Evolutionary conservation across 495 filamentous ascomycete species (phyloP), one percentile per base, ranked within the genome.

Genomic region (Aspergillus nidulans): DNA sequence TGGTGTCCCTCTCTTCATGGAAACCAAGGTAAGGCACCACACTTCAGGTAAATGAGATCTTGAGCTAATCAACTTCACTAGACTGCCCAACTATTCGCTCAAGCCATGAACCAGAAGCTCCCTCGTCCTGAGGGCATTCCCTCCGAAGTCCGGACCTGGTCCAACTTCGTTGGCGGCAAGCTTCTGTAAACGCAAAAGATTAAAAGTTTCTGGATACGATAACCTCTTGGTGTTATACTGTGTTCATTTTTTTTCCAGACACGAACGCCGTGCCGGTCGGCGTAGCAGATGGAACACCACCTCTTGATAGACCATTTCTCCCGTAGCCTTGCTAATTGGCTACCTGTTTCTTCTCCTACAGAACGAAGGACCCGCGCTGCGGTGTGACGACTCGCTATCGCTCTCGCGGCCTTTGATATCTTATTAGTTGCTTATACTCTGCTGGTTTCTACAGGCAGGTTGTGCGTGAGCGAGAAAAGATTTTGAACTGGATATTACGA

Each of bases 1-100:
- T 69, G 91, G 92, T 52, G 91, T 97, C 20, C 94, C 94, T 34
- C 77, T 97, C 56, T 98, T 97, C 72, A 97, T 97, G 92, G 94
- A 98, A 75, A 92, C 94, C 19, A 95, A 94, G 88, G 92, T 96
- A 78, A 78, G 86, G 73, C 30, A 36, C 34, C 23, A 19, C 1
- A 26, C 20, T 30, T 18, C 39, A 38, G 21, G 50, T 16, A 18
- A 20, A 13, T 30, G 36, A 41, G 26, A 64, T 20, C 28, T 38
- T 15, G 19, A 48, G 63, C 58, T 56, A 67, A 61, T 13, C 1
- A 21, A 55, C n/a, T 18, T 58, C 23, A 57, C 54, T 58, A 97
- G 94, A 98, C 94, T 63, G 94, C 94, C 49, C 81, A 91, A 45
- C 87, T 98, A 61, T 97, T 97, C 66, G 91, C 94, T 51, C 86